Base-by-base conservation (phyloP, 306 rosid genomes). In the Glycine latifolia region DNA sequence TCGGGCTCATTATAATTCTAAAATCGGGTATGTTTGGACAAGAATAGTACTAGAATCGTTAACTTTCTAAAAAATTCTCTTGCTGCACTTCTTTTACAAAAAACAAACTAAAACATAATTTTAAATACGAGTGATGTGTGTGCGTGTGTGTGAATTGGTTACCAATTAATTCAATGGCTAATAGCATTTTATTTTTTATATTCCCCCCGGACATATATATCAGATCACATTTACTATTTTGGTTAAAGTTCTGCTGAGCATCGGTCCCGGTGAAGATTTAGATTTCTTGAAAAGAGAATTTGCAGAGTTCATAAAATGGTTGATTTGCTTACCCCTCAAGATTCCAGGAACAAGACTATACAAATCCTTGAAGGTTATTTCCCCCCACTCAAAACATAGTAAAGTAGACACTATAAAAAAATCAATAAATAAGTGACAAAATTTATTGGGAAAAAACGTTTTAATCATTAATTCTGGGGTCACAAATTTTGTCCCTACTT, bases 261-360 rank as follows among this genome's bases (percentile, higher is more conserved):
- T 95, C 58, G 91, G 85, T 71, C 94, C 94, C 1, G 94, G 98
- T 8, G 94, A 90, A 77, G 96, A 95, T 10, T 66, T 95, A 83
- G 84, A 91, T 16, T 67, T 71, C 13, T 83, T 95, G 82, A 90
- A 87, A 86, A 89, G 71, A 68, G 96, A 95, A 46, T 95, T 95
- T 65, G 89, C 86, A 81, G 97, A 93, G 80, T 95, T 91, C 88
- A 85, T 95, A 71, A 95, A 95, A 83, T 97, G 94, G 7, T 88
- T 95, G 76, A 91, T 91, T 72, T 95, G 99, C 87, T 59, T 93
- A 71, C 99, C 99, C 10, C 14, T 95, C 71, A 93, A 93, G 79
- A 82, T 93, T n/a, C 99, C 99, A 0, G 97, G 98, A 86, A 88
- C 97, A 20, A 85, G 91, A 69, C 88, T 95, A 0, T 85, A 93